Base-by-base conservation (phyloP, 441 rosid species). In the Populus hybrid region DNA sequence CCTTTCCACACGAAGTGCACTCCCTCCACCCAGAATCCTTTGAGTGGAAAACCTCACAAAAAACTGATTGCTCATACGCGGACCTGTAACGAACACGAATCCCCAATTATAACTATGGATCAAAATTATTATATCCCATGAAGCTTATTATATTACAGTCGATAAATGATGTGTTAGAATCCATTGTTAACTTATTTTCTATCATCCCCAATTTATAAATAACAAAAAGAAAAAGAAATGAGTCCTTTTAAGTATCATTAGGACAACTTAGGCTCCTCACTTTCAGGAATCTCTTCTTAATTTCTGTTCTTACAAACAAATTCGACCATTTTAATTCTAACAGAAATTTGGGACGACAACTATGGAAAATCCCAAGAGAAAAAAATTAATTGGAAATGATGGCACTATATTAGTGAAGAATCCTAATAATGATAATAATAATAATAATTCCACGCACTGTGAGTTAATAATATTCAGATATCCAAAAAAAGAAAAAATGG, bases 1-100 rank as follows among this genome's bases (percentile, higher is more conserved):
- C 98, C 93, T 87, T 96, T 76, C 69, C 79, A 67, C 99, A 96
- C 53, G 88, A 79, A 74, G 70, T 78, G 86, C 99, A 96, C 61
- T 94, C 89, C 82, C 99, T 91, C 99, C 99, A 96, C 78, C 99
- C 99, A 80, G 94, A 83, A 84, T 94, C 93, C 74, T 89, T 92
- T 30, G 72, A 46, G 85, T 96, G 99, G 83, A 92, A 96, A 40
- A 84, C 80, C 71, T 94, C 88, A 50, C 99, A 96, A 85, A 86
- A 96, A 34, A 82, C 71, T 6, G 86, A 89, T 70, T 80, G 85
- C 84, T 91, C 95, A 38, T 88, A 96, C 32, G 94, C 98, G 72
- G 92, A 86, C 83, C 99, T 95, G 77, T 26, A 71, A 16, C 36
- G 76, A 81, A 40, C 67, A 64, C 26, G 16, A 65, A 59, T 77